Conservation (phyloP, 805 yeast genomes). For the Wickerhamomyces pijperi region DNA sequence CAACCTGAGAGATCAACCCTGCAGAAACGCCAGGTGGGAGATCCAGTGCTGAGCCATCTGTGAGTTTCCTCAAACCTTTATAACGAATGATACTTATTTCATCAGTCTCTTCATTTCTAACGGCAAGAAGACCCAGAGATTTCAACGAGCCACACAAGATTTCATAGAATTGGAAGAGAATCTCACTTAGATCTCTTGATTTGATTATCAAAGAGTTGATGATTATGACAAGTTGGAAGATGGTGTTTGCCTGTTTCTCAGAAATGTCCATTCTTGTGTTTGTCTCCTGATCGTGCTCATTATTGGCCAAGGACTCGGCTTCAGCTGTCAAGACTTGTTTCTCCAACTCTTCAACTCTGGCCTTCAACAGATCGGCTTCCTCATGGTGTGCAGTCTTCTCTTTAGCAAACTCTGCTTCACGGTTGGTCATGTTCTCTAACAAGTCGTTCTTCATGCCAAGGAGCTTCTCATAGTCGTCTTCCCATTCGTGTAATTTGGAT, state of each 20-base stretch:
- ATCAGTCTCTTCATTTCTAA: slow-evolving; percentile 26
- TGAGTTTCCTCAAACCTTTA: slow-evolving; percentile 52
- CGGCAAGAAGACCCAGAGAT: slow-evolving; percentile 58
- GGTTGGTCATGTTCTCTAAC: slow-evolving; percentile 54
- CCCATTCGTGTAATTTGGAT: slow-evolving; percentile 4
- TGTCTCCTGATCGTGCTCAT: slow-evolving; percentile 8
- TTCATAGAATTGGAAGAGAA: slow-evolving; percentile 18
- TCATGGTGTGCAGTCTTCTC: slow-evolving; percentile 40
- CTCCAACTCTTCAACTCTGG: slow-evolving; percentile 38
- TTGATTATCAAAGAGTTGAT: slow-evolving; percentile 21
- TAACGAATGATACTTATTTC: slow-evolving; percentile 49
- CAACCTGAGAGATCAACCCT: slow-evolving; percentile 25
- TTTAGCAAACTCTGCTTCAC: slow-evolving; percentile 45
- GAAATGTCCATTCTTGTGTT: slow-evolving; percentile 1
- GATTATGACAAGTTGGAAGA: slow-evolving; percentile 21
- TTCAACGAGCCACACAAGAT: slow-evolving; percentile 13
- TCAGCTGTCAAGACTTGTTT: slow-evolving; percentile 26
- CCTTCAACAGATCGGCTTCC: slow-evolving; percentile 36
- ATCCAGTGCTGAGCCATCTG: slow-evolving; percentile 25
- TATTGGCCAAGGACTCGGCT: too few relatives aligned
- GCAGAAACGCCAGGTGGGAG: slow-evolving; percentile 28
- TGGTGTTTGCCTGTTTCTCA: slow-evolving; percentile 15
- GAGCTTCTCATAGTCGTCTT: slow-evolving; percentile 17
- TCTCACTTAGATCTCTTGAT: slow-evolving; percentile 31
- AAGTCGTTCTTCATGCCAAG: slow-evolving; percentile 47